phyloP scores from a whole-genome alignment of 2,329 filamentous ascomycete genomes.

The Alternaria sp. region DNA sequence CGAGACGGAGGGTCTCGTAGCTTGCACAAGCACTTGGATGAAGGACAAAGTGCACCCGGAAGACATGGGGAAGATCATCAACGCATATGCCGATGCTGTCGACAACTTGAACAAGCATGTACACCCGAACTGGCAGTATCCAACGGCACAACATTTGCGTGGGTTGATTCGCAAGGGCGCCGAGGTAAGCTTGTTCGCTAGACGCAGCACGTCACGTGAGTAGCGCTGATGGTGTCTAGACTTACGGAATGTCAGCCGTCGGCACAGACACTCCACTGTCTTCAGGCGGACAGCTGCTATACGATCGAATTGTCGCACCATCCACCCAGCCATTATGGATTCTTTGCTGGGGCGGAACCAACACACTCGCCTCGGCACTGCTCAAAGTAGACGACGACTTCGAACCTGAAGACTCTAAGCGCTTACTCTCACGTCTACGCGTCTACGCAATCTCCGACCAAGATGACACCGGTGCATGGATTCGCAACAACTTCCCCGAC shows the following conservation, averaged over 20 bases:
- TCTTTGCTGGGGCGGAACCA: conserved; percentile 61
- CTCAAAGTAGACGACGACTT: conserved; percentile 46
- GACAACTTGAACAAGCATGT: conserved; percentile 60
- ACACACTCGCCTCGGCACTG: conserved; percentile 59
- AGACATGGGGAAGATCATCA: conserved; percentile 46
- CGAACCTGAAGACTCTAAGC: conserved; percentile 42
- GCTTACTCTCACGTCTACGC: conserved; percentile 41
- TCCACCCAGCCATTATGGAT: conserved; percentile 58
- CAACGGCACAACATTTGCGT: conserved; percentile 33
- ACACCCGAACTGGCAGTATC: conserved; percentile 44
- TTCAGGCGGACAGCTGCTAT: conserved; percentile 55
- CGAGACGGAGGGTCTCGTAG: conserved; percentile 49
- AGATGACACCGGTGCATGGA: conserved; percentile 64
- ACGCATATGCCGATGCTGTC: conserved; percentile 41
- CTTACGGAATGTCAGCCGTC: conserved; percentile 49
- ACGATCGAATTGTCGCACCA: conserved; percentile 49
- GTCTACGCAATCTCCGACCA: conserved; percentile 63
- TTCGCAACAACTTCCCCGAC: conserved; percentile 60
- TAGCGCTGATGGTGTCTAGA: conserved; percentile 20
- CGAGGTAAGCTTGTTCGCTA: conserved; percentile 27
- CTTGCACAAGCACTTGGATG: conserved; percentile 51
- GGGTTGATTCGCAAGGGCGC: conserved; percentile 38
- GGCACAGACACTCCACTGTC: conserved; percentile 46
- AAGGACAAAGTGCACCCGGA: conserved; percentile 43
- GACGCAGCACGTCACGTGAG: not conserved